Evolutionary conservation across 331 rosid genomes (phyloP), one percentile per base, ranked within the genome.

Genomic region (Quercus phellos): DNA sequence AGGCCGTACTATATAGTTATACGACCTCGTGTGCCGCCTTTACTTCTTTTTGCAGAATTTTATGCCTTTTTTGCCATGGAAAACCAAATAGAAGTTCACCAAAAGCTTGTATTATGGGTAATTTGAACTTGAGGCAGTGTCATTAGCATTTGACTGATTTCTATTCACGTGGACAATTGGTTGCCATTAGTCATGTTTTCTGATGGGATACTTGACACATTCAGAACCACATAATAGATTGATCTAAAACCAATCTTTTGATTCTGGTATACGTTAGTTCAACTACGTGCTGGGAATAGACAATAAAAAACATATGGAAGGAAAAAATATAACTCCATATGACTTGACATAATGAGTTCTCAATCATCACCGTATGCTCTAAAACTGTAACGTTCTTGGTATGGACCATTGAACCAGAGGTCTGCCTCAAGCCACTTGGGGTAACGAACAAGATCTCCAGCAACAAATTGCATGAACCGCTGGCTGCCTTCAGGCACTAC

Each of bases 341-440:
- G 50, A 14, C 71, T 66, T 34, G 14, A 34, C 51, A 66, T 9
- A 24, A 64, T 6, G 21, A 13, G 34, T 4, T 7, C 0, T 68
- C 64, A 59, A 35, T 92, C 99, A 56, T 94, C 99, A 5, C 99
- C 99, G 61, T 79, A 90, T 4, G 98, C 99, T 68, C 93, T 73
- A 80, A 92, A 94, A 77, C 90, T 77, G 81, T 94, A 92, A 12
- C 94, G 97, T 80, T 94, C 99, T 80, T 85, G 94, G 83, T 94
- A 94, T 8, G 97, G 91, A 51, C 87, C 98, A 61, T 90, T 89
- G 91, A 94, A 94, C 87, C 84, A 92, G 55, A 94, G 95, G 74
- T 92, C 97, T 54, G 98, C 98, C 77, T 92, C 98, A 53, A 94
- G 86, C 98, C 98, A 92, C 86, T 94, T 94, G 0, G 99, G 99